Percentiles rank a stretch among this genome's conserved stretches.
These are phyloP conservation scores for Aristolochia californica DNA, from an alignment of 164 flowering plant genomes.

Conservation along the genomic window DNA sequence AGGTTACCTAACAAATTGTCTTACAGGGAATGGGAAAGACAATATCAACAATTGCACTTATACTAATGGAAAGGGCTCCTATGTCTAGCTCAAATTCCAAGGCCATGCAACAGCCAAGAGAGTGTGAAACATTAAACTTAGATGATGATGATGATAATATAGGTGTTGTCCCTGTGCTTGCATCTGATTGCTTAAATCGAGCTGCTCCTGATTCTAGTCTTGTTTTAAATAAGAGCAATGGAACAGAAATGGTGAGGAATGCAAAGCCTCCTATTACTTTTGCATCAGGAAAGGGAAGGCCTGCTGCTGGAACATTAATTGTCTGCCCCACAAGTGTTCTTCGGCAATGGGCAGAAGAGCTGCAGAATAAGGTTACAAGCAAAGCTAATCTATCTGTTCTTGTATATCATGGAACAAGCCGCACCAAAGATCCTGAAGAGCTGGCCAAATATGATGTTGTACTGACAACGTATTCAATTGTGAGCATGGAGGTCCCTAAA, in stretches of 20 bases:
- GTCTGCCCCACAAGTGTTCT: constrained; percentile 97
- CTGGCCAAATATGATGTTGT: constrained; percentile 89
- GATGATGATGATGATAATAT: constrained; percentile 76
- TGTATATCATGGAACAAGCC: constrained; percentile 74
- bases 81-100: constrained; percentile 36
- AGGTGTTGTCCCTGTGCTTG: no score
- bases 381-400: constrained; percentile 58
- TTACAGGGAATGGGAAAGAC: constrained; percentile 96
- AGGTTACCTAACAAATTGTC: no score
- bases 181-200: no score
- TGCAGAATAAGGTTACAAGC: constrained; percentile 70
- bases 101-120: constrained; percentile 9
- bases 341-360: constrained; percentile 90
- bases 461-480: constrained; percentile 88
- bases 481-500: constrained; percentile 88
- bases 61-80: constrained; percentile 50
- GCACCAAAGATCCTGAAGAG: constrained; percentile 72
- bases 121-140: constrained; percentile 66
- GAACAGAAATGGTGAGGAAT: constrained; percentile 20
- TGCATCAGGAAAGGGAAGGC: constrained; percentile 39
- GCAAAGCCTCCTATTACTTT: constrained; percentile 2
- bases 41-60: constrained; percentile 80
- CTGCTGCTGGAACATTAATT: constrained; percentile 84
- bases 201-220: constrained; percentile 16
- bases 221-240: constrained; percentile 22